These are phyloP conservation scores for Willaertia magna DNA, from an alignment of 208 protist species.

Conservation along the genomic window DNA sequence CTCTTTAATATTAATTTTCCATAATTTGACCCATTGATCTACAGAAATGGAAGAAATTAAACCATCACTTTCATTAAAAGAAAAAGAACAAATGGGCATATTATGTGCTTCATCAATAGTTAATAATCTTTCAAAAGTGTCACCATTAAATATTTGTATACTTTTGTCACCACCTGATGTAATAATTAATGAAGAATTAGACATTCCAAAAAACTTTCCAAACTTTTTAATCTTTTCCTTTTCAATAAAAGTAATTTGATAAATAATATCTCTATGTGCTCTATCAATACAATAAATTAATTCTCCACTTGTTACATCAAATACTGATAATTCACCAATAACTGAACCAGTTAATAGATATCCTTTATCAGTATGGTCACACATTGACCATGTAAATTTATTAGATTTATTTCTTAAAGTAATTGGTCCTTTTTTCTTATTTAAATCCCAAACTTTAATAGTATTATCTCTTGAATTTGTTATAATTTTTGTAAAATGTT, in stretches of 20 bases:
- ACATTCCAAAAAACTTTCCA: not conserved
- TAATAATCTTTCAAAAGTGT: not conserved
- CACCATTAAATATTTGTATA: not conserved
- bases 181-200: not conserved
- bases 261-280: not conserved
- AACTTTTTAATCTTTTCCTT: too few relatives aligned
- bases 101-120: not conserved
- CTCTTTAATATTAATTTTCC: too few relatives aligned
- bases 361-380: not conserved
- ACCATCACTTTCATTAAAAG: not conserved
- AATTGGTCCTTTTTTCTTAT: not conserved
- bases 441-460: not conserved
- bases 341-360: not conserved
- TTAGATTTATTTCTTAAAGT: not conserved
- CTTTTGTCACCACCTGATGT: not conserved
- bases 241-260: not conserved
- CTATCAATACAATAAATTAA: not conserved
- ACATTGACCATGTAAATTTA: not conserved
- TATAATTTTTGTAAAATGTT: not conserved
- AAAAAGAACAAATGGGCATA: not conserved
- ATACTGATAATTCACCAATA: not conserved
- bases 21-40: not conserved
- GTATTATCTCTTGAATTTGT: not conserved
- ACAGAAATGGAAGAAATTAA: not conserved
- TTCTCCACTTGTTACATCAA: not conserved